Evolutionary conservation across 306 rosid species (phyloP).

Genomic region (Castanopsis chinensis): DNA sequence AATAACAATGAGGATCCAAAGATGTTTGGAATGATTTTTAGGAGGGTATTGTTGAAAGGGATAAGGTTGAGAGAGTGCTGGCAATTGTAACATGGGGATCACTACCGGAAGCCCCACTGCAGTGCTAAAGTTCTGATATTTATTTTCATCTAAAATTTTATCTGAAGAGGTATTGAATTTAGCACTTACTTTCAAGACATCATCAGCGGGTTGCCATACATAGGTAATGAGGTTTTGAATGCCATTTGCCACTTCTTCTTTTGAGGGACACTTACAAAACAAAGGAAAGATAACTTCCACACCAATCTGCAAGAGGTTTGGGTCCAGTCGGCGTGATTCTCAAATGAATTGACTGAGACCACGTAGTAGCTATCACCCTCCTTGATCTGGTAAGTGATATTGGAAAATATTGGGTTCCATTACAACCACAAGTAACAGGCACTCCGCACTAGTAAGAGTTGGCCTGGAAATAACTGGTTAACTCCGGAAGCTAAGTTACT

Average conservation of each 20-base stretch:
- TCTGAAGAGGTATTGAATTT: constrained; percentile 44
- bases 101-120: constrained; percentile 48
- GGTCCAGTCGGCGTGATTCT: constrained; percentile 56
- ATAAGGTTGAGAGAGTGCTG: constrained; percentile 37
- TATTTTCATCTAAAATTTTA: constrained; percentile 44
- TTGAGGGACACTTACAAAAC: constrained; percentile 69
- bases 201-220: constrained; percentile 63
- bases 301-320: constrained; percentile 33
- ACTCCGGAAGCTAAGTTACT: constrained; percentile 41
- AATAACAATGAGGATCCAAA: constrained; percentile 26
- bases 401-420: constrained; percentile 44
- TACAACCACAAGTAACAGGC: constrained; percentile 71
- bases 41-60: constrained; percentile 1
- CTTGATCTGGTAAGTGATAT: constrained; percentile 49
- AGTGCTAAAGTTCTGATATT: constrained; percentile 25
- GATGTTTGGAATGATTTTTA: constrained; percentile 11
- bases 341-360: constrained; percentile 35
- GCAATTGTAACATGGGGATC: constrained; percentile 60
- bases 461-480: constrained; percentile 33
- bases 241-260: constrained; percentile 33
- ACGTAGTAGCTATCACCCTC: constrained; percentile 43
- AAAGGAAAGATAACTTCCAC: constrained; percentile 53
- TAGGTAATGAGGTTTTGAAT: constrained; percentile 50
- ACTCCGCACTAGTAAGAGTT: constrained; percentile 59
- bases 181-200: constrained; percentile 34